Evolutionary conservation across 306 rosid species (phyloP), one percentile per base, ranked within the genome.

Genomic region (Sophora flavescens): DNA sequence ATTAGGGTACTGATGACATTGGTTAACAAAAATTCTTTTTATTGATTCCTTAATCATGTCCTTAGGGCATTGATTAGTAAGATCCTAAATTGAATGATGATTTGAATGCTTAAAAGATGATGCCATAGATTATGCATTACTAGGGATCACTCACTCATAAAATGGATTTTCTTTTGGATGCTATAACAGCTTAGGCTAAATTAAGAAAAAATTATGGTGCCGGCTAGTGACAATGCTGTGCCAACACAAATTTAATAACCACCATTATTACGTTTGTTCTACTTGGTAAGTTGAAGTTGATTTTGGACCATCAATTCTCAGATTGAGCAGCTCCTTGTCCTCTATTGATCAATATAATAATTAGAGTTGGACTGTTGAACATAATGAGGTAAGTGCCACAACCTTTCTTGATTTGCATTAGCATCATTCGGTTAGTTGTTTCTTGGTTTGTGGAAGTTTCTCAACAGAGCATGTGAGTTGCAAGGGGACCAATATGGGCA

Each of bases 401-500:
- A 6, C 22, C 44, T 71, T 67, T 45, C 32, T 85, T 58, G 52
- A 78, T 70, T 57, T 62, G 76, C 75, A 77, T 16, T 39, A 54
- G 63, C 26, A 75, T 45, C 70, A 51, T 10, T 12, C 48, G 17
- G 17, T 35, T 17, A 42, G 72, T 68, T 39, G 72, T 70, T 48
- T 70, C 26, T 71, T 57, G 56, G 76, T 41, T 70, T 61, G 58
- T 72, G 72, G 65, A 65, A 50, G 72, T 72, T 80, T 78, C 61
- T 70, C 36, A 60, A 54, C 86, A 82, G 15, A 80, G 77, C 89
- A 85, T 82, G 86, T 82, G 86, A 79, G 75, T 67, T 72, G 68
- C 3, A 72, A 81, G 85, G 86, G 89, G 83, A 85, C 86, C 87
- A 83, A 83, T 60, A 78, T 78, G 86, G 85, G 81, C 78, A 74